Percentiles rank a stretch among this genome's conserved stretches.
Evolutionary conservation across 2,329 filamentous ascomycete genomes (phyloP).

Genomic region (Xylariales sp.): DNA sequence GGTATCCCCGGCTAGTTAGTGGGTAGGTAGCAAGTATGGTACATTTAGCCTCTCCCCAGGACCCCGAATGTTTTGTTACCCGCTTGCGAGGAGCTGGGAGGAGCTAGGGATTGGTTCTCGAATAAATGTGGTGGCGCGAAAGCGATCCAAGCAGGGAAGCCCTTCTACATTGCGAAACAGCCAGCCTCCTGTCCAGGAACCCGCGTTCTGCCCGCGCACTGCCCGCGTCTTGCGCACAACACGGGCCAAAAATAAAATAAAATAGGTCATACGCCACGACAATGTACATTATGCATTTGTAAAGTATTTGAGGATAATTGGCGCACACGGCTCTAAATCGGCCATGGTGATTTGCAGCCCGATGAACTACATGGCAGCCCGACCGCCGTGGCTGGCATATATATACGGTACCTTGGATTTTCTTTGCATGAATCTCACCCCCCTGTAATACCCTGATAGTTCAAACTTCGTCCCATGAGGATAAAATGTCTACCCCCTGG

Average conservation of each 20-base stretch:
- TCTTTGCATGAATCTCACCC: conserved; percentile 28
- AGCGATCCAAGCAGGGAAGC: conserved; percentile 23
- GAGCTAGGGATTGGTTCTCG: conserved; percentile 13
- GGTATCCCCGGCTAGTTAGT: neutral
- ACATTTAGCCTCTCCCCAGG: conserved; percentile 18
- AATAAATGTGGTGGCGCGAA: conserved; percentile 11
- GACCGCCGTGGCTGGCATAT: conserved; percentile 13
- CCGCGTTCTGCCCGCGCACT: conserved; percentile 8
- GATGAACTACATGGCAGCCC: conserved; percentile 26
- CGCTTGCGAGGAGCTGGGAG: conserved; percentile 12
- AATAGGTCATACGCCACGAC: conserved; percentile 2
- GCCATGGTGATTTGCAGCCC: conserved; percentile 15
- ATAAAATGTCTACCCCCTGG: conserved; percentile 5
- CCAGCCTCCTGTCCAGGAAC: conserved; percentile 13
- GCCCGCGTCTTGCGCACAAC: conserved; percentile 16
- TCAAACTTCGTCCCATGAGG: conserved; percentile 21
- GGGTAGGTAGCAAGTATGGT: neutral
- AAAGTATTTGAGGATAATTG: conserved; percentile 16
- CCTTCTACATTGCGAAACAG: conserved; percentile 27
- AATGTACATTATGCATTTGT: conserved; percentile 14
- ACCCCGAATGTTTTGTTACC: conserved; percentile 25
- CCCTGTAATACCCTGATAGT: conserved; percentile 16
- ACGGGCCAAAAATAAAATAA: conserved; percentile 9
- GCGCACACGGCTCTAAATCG: conserved; percentile 6
- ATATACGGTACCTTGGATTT: neutral